Evolutionary conservation across 2,329 filamentous ascomycete species (phyloP), one percentile per base, ranked within the genome.

Genomic region (Stemphylium beticola): DNA sequence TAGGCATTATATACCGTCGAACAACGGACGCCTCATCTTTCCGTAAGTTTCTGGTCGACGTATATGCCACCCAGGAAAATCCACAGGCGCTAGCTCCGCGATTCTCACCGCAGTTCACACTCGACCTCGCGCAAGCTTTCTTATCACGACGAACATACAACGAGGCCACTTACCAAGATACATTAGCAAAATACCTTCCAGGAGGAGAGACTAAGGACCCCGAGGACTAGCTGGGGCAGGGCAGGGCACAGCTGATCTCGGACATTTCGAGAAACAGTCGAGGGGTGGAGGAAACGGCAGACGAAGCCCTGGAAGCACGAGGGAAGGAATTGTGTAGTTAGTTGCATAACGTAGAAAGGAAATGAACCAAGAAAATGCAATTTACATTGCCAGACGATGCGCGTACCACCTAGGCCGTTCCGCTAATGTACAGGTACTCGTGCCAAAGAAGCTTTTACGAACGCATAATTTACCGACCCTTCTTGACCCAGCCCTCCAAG

Each of bases 401-500:
- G 52, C 26, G 15, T 37, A 22, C 31, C 51, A 45, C 48, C 49
- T 48, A 51, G 49, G 45, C 48, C 33, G 36, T 49, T 44, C 46
- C 37, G 42, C 49, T 63, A 63, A 54, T 61, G 47, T 61, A 63
- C 60, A 63, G 46, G 54, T 52, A 57, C 49, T 58, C 38, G 48
- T 50, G 22, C 42, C 44, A 58, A n/a, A 50, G n/a, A 49, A 49
- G 52, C 39, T 53, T 36, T 49, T 46, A 31, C 41, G 18, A 29
- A 40, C 39, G 38, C 40, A 36, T 24, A 24, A 33, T 60, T 80
- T 84, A 93, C 83, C 89, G 90, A 53, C 92, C 93, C 83, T 96
- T 93, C 81, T 86, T 91, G 49, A 98, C 91, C 92, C 93, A 95
- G 58, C 86, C 87, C 82, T 97, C 92, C 54, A 97, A 80, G 44